Evolutionary conservation across 2,329 filamentous ascomycete species (phyloP).

Genomic region (Botrytis squamosa): DNA sequence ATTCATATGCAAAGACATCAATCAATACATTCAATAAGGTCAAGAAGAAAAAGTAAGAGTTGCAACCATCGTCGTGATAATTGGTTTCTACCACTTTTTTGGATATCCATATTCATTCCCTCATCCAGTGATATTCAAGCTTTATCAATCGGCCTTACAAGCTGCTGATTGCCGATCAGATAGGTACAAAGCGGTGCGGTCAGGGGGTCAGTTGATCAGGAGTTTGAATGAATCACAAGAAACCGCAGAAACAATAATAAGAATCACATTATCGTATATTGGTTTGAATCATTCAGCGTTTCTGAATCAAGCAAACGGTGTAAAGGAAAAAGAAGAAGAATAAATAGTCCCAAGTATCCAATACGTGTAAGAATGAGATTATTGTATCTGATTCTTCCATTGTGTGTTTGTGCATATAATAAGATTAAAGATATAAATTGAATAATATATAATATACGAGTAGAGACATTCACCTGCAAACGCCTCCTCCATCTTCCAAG

Average conservation of each 20-base stretch:
- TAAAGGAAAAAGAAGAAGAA: neutral
- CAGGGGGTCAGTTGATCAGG: slow-evolving; percentile 11
- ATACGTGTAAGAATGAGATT: neutral
- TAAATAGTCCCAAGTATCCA: neutral
- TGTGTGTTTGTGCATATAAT: neutral
- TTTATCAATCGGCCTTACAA: slow-evolving; percentile 12
- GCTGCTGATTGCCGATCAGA: slow-evolving; percentile 19
- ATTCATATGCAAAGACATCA: slow-evolving; percentile 28
- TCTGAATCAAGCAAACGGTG: neutral
- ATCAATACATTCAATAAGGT: slow-evolving; percentile 24
- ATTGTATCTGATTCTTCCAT: neutral
- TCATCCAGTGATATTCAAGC: slow-evolving; percentile 11
- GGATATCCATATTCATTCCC: neutral
- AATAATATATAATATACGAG: neutral
- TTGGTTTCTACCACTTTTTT: slow-evolving; percentile 7
- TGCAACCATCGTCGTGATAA: neutral
- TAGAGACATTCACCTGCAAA: neutral
- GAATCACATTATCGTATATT: neutral
- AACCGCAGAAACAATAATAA: neutral
- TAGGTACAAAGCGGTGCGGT: slow-evolving; percentile 12
- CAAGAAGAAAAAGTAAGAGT: neutral
- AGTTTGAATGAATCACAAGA: slow-evolving; percentile 8
- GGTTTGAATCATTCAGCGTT: neutral
- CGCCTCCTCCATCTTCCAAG: neutral
- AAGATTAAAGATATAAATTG: neutral